Evolutionary conservation across 441 rosid genomes (phyloP).

Genomic region (Pelargonium australe): DNA sequence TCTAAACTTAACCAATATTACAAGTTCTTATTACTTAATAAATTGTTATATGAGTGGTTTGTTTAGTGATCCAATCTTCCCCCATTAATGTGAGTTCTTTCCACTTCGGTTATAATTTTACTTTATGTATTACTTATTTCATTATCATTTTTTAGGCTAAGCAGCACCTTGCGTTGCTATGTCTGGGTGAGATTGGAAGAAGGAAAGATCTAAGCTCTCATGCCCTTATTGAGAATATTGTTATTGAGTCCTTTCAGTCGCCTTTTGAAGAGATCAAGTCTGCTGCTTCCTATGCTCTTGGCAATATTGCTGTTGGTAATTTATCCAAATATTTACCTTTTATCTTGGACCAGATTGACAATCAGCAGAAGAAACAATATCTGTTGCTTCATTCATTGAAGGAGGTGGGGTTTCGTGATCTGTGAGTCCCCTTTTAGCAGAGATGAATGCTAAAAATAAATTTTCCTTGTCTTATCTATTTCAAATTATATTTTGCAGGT

Average conservation of each 20-base stretch:
- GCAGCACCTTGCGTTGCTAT: slow-evolving; percentile 92
- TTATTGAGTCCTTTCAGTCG: slow-evolving; percentile 96
- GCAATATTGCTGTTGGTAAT: slow-evolving; percentile 97
- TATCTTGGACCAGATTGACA: slow-evolving; percentile 97
- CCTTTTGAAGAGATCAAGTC: slow-evolving; percentile 99
- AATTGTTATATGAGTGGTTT: too few relatives aligned
- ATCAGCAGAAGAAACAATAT: slow-evolving; percentile 98
- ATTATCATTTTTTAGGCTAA: slow-evolving; percentile 46
- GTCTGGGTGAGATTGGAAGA: slow-evolving; percentile 97
- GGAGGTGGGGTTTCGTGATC: slow-evolving; percentile 53
- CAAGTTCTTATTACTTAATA: too few relatives aligned
- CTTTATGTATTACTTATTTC: slow-evolving; percentile 10
- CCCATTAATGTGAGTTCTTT: neutral
- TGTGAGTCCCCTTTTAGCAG: slow-evolving; percentile 8
- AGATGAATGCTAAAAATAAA: neutral
- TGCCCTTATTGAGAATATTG: slow-evolving; percentile 70
- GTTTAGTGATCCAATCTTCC: too few relatives aligned
- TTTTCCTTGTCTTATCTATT: slow-evolving; percentile 5
- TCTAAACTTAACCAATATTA: too few relatives aligned
- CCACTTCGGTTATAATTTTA: neutral
- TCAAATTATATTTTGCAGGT: slow-evolving; percentile 42
- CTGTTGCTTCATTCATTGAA: slow-evolving; percentile 94
- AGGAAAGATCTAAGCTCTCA: slow-evolving; percentile 87
- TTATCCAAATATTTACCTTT: slow-evolving; percentile 89
- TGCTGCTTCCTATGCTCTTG: slow-evolving; percentile 99